Evolutionary conservation across 208 protist genomes (phyloP).

Genomic region (Acanthamoeba lenticulata): DNA sequence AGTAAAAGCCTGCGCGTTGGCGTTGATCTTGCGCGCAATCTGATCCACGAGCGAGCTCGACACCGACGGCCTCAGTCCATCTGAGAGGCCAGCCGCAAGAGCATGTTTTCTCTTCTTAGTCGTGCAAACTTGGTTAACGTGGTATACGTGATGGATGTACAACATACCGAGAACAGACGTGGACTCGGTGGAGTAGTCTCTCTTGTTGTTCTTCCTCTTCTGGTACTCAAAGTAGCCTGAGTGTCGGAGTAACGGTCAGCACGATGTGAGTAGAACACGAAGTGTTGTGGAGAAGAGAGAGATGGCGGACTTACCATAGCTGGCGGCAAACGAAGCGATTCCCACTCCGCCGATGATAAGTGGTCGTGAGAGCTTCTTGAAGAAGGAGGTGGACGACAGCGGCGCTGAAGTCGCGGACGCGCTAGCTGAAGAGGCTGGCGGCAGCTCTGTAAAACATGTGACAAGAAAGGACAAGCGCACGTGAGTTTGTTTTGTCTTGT

Average conservation of each 20-base stretch:
- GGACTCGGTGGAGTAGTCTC: neutral
- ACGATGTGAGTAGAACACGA: too few relatives aligned
- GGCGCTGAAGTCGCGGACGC: neutral
- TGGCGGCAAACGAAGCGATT: conserved; percentile 8
- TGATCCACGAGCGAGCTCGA: neutral
- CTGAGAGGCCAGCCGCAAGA: neutral
- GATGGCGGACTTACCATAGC: neutral
- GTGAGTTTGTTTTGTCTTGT: neutral
- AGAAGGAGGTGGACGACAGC: neutral
- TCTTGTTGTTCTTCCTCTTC: neutral
- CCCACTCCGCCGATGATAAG: conserved; percentile 27
- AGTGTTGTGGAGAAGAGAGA: neutral
- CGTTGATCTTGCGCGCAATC: neutral
- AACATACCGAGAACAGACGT: neutral
- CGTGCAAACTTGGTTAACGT: neutral
- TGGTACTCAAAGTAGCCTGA: neutral
- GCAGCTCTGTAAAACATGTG: neutral
- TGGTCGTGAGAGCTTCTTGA: neutral
- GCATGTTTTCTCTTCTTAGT: too few relatives aligned
- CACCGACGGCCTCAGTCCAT: neutral
- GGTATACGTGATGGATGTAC: neutral
- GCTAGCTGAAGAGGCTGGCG: neutral
- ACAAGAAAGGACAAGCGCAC: neutral
- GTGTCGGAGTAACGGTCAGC: neutral
- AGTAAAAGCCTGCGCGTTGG: neutral